These are phyloP conservation scores for Heliamphora exappendiculata DNA, from an alignment of 148 eudicot genomes.

Conservation along the genomic window DNA sequence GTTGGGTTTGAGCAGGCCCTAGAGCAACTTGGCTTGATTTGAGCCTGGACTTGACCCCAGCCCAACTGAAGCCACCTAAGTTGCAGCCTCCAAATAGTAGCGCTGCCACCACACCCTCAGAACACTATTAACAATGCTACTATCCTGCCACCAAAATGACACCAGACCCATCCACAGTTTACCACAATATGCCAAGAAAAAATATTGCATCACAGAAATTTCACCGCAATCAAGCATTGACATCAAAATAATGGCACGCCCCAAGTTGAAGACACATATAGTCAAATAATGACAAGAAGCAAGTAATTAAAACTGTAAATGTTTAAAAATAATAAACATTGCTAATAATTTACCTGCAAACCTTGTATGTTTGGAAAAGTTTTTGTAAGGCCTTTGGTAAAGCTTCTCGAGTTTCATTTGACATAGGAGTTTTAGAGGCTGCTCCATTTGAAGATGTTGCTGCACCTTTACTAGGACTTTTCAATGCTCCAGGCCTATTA, in stretches of 20 bases:
- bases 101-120: background rate
- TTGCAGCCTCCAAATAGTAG: background rate
- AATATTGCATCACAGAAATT: background rate
- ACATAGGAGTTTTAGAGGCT: slow-evolving; percentile 29
- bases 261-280: background rate
- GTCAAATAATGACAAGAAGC: background rate
- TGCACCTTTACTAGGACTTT: slow-evolving; percentile 24
- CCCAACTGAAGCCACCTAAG: background rate
- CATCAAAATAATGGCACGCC: background rate
- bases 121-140: background rate
- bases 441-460: slow-evolving; percentile 32
- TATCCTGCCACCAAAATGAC: background rate
- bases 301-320: too few species aligned
- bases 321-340: background rate
- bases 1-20: background rate
- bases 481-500: slow-evolving; percentile 19
- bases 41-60: background rate
- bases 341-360: slow-evolving; percentile 62
- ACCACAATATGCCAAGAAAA: background rate
- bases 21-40: background rate
- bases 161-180: background rate
- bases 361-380: slow-evolving; percentile 53
- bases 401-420: slow-evolving; percentile 64
- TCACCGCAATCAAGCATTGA: background rate
- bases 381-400: slow-evolving; percentile 51